These are phyloP conservation scores for Geranium incanum DNA, from an alignment of 441 rosid species.

Conservation along the genomic window DNA sequence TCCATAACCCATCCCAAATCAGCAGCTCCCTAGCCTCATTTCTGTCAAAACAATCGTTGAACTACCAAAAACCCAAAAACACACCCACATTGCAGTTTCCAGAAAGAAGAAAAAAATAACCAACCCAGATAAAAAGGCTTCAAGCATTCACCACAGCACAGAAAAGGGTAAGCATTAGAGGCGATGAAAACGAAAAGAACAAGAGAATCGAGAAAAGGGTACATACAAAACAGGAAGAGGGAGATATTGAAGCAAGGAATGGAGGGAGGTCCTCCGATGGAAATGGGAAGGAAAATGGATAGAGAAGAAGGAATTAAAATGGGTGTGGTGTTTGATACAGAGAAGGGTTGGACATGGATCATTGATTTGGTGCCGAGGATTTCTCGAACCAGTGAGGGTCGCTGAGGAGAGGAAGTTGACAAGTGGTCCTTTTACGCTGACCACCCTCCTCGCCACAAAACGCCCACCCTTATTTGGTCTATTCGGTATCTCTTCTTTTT, in stretches of 20 bases:
- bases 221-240: neutral
- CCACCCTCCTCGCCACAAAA: no score
- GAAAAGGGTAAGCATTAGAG: neutral
- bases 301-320: neutral
- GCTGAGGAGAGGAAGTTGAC: slow-evolving; percentile 4
- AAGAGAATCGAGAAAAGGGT: neutral
- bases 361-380: neutral
- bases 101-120: neutral
- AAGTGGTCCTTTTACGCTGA: neutral
- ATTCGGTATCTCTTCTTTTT: no score
- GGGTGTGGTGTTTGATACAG: neutral
- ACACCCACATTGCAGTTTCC: neutral
- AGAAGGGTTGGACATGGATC: neutral
- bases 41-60: neutral
- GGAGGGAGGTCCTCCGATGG: neutral
- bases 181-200: neutral
- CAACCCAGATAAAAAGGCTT: neutral
- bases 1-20: neutral
- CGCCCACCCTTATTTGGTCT: no score
- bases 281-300: neutral
- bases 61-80: neutral
- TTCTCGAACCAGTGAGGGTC: neutral
- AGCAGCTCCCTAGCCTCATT: neutral
- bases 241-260: neutral
- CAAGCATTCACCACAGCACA: neutral